A percentile compares a stretch with the other conserved stretches of the same genome.
These are phyloP conservation scores for Trichoderma erinaceum DNA, from an alignment of 495 filamentous ascomycete genomes.

Conservation along the genomic window DNA sequence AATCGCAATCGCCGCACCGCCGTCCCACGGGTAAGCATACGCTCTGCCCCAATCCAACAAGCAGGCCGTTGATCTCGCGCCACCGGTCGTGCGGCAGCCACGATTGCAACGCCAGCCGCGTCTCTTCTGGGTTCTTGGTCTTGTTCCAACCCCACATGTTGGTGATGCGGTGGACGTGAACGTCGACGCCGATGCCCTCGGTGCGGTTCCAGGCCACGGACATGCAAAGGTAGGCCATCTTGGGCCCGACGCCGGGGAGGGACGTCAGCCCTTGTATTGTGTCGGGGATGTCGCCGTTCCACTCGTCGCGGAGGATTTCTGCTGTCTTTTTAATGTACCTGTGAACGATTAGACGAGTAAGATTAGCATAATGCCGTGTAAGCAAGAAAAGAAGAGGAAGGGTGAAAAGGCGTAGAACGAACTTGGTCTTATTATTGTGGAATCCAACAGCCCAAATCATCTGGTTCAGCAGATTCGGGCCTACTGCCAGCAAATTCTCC, in stretches of 20 bases:
- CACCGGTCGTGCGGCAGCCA: conserved; percentile 86
- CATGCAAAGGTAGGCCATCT: conserved; percentile 95
- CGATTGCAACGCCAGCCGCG: conserved; percentile 64
- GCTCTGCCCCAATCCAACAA: conserved; percentile 85
- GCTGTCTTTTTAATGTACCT: conserved; percentile 75
- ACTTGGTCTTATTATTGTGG: conserved; percentile 88
- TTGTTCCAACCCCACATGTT: conserved; percentile 92
- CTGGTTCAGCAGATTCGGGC: conserved; percentile 63
- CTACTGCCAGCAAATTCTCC: conserved; percentile 69
- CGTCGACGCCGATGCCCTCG: conserved; percentile 61
- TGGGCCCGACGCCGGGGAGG: conserved; percentile 89
- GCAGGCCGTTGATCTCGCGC: conserved; percentile 89
- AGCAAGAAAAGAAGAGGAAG: not conserved
- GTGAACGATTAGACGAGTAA: not conserved
- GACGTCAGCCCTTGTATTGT: conserved; percentile 70
- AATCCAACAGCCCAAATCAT: conserved; percentile 85
- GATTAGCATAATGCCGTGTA: not conserved
- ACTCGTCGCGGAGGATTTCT: conserved; percentile 61
- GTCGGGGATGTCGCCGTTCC: conserved; percentile 72
- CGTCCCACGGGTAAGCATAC: conserved; percentile 77
- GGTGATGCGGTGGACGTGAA: conserved; percentile 78
- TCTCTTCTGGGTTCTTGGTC: conserved; percentile 80
- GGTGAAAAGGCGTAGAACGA: conserved; percentile 20
- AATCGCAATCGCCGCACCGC: conserved; percentile 74
- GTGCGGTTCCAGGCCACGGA: conserved; percentile 52